phyloP scores from a whole-genome alignment of 2,329 filamentous ascomycete genomes.

The Claviceps capensis region DNA sequence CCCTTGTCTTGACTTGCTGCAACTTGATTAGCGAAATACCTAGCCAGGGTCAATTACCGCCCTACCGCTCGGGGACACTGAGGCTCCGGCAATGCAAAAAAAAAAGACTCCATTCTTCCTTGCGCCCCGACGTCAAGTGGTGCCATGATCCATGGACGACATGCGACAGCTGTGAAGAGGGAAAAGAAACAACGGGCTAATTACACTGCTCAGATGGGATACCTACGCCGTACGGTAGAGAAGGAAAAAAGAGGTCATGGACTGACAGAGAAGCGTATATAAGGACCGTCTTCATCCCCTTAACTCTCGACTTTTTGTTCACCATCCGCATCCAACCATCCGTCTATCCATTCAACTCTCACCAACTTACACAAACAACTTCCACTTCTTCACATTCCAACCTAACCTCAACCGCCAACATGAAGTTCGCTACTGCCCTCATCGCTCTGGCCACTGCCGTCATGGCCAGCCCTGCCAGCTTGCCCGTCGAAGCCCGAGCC shows the following conservation, averaged over 20 bases:
- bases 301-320: not conserved
- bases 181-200: not conserved
- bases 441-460: constrained; percentile 1
- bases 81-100: not conserved
- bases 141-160: not conserved
- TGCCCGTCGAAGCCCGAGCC: not conserved
- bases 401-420: not conserved
- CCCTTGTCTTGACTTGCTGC: not conserved
- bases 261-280: not conserved
- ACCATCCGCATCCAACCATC: not conserved
- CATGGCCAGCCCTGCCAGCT: not conserved
- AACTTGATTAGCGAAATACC: not conserved
- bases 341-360: not conserved
- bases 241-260: not conserved
- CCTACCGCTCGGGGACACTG: not conserved
- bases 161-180: not conserved
- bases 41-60: not conserved
- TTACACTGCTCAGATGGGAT: too few species aligned
- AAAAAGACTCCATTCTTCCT: too few species aligned
- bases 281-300: not conserved
- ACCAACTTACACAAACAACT: not conserved
- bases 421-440: constrained; percentile 3
- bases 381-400: not conserved
- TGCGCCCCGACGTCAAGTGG: not conserved
- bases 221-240: too few species aligned